Percentiles rank a stretch among this genome's conserved stretches.
Conservation (phyloP, 1,284 basidiomycete genomes). For the Leccinum griseonigrum region DNA sequence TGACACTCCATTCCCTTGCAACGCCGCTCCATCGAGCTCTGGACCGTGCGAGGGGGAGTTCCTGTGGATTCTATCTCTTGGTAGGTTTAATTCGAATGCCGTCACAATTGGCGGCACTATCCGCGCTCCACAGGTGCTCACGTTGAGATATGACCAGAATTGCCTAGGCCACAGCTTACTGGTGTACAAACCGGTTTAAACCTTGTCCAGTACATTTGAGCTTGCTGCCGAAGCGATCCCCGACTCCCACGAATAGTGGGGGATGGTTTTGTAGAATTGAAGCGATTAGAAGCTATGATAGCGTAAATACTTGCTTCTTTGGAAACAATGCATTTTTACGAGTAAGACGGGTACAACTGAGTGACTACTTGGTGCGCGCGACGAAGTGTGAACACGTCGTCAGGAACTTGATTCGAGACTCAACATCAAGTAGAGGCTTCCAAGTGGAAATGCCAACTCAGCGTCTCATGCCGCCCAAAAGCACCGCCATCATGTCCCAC, state of each 20-base stretch:
- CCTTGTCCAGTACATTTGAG: constrained; percentile 7
- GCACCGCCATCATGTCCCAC: constrained; percentile 50
- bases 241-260: no score
- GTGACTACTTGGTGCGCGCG: neutral
- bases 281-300: constrained; percentile 5
- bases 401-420: constrained; percentile 18
- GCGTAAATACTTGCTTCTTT: neutral
- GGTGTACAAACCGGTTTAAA: constrained; percentile 15
- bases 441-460: constrained; percentile 30
- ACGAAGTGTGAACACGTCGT: constrained; percentile 7
- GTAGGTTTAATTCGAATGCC: constrained; percentile 12
- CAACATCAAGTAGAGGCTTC: constrained; percentile 28
- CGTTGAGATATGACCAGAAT: neutral
- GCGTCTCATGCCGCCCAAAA: constrained; percentile 32
- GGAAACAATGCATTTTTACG: neutral
- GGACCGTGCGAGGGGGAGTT: constrained; percentile 16
- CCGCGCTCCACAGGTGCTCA: neutral
- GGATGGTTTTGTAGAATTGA: no score
- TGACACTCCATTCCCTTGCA: constrained; percentile 8
- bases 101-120: constrained; percentile 11
- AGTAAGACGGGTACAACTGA: neutral
- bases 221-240: constrained; percentile 1
- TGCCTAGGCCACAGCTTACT: neutral
- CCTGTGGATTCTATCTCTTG: constrained; percentile 20
- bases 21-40: constrained; percentile 10